Evolutionary conservation across 208 protist species (phyloP).

Genomic region (Crithidia brevicula): DNA sequence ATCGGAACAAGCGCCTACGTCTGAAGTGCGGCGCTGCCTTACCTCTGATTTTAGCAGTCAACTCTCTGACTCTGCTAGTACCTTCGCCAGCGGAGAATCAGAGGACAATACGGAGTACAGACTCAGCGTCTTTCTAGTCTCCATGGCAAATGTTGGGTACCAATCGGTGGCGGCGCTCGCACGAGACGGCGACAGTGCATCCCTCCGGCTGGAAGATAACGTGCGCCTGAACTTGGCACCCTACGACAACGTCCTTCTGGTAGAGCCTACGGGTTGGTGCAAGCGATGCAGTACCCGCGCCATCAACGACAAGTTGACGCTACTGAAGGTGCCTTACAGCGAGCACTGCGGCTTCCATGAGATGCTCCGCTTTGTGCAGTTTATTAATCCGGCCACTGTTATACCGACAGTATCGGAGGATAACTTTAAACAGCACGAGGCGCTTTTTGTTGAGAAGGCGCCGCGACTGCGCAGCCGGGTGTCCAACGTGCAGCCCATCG

Average conservation of each 20-base stretch:
- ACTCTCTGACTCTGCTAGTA: neutral
- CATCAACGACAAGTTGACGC: slow-evolving; percentile 30
- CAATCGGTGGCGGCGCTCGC: slow-evolving; percentile 19
- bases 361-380: slow-evolving; percentile 76
- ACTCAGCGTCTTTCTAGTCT: slow-evolving; percentile 31
- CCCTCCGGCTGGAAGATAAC: slow-evolving; percentile 37
- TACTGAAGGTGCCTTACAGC: slow-evolving; percentile 83
- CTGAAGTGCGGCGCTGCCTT: neutral
- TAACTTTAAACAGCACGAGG: slow-evolving; percentile 67
- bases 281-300: slow-evolving; percentile 18
- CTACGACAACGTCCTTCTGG: slow-evolving; percentile 66
- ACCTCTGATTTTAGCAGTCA: slow-evolving; percentile 3
- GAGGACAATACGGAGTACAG: slow-evolving; percentile 11
- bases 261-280: slow-evolving; percentile 88
- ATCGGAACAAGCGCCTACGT: neutral
- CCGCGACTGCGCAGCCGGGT: slow-evolving; percentile 54
- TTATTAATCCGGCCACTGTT: slow-evolving; percentile 68
- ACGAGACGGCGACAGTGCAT: neutral
- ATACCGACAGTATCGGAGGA: slow-evolving; percentile 80
- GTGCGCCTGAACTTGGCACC: slow-evolving; percentile 44
- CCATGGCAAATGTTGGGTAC: slow-evolving; percentile 27
- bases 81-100: neutral
- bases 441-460: slow-evolving; percentile 69
- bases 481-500: slow-evolving; percentile 71
- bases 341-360: slow-evolving; percentile 89